phyloP scores from a whole-genome alignment of 768 basidiomycete species.

The Naganishia onofrii region DNA sequence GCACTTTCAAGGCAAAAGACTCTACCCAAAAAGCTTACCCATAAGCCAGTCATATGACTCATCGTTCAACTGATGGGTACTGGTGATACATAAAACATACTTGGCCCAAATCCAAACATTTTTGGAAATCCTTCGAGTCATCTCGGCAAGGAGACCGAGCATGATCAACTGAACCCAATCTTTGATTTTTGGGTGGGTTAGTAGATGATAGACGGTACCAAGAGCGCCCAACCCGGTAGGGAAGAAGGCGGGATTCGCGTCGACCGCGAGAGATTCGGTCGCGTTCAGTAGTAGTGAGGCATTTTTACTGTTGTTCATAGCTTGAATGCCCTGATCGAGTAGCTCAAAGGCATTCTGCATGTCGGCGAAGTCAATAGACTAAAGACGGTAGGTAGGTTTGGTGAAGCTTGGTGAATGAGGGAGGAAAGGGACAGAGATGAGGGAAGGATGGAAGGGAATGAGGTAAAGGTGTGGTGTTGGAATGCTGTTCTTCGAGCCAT shows the following conservation, averaged over 20 bases:
- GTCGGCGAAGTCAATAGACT: neutral
- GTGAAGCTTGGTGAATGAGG: neutral
- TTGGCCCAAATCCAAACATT: constrained; percentile 4
- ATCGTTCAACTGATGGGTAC: constrained; percentile 9
- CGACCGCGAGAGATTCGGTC: neutral
- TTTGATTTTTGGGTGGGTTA: constrained; percentile 25
- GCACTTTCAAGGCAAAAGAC: neutral
- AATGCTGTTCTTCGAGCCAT: neutral
- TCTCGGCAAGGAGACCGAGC: constrained; percentile 29
- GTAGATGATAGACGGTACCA: constrained; percentile 1
- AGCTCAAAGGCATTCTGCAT: neutral
- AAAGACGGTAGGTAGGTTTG: neutral
- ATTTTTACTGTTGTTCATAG: neutral
- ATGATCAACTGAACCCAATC: constrained; percentile 25
- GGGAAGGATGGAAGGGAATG: constrained; percentile 3
- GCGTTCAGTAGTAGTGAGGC: neutral
- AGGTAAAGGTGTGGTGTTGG: neutral
- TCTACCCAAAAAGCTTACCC: neutral
- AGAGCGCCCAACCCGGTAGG: constrained; percentile 3
- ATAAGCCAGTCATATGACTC: constrained; percentile 31
- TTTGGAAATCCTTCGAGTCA: constrained; percentile 18
- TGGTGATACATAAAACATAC: constrained; percentile 13
- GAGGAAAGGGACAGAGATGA: neutral
- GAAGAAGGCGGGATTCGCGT: neutral
- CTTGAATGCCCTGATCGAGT: neutral